Base-by-base conservation (phyloP, 441 rosid species). In the Breynia disticha region DNA sequence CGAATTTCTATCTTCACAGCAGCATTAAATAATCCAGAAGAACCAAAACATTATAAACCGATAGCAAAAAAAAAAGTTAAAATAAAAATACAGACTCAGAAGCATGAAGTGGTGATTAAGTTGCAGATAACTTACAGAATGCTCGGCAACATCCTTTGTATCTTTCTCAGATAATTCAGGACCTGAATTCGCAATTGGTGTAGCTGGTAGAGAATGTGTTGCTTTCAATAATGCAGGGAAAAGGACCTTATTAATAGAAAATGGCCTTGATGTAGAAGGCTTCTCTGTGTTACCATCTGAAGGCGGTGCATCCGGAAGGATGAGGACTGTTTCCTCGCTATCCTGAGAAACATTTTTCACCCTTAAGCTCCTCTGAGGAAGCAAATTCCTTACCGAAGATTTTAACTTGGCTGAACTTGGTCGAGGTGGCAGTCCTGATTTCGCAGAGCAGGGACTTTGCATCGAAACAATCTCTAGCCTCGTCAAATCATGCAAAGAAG, bases 111-210 rank as follows among this genome's bases (percentile, higher is more conserved):
- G 10, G 44, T 41, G 1, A 41, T 15, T 4, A 15, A 41, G 13
- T 41, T 41, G 13, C 44, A 41, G 13, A 15, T 39, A 7, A 59
- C 76, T 74, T 20, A 72, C 78, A 65, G 51, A 56, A 61, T 57
- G 50, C 63, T 64, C 66, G 57, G 65, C 54, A 65, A 77, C 76
- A 53, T 5, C 35, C 35, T 19, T 45, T 11, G 54, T 53, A 62
- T 70, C 57, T 44, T 72, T 60, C 16, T 81, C 83, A 57, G 76
- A 82, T 73, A 62, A 80, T 73, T 77, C 87, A 1, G 86, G 89
- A 63, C 79, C 77, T 17, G 87, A 80, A 67, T 74, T 87, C 45
- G 76, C 47, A 48, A 60, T 59, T 14, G 87, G 95, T 16, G 84
- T 76, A 19, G 46, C 80, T 5, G 96, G 95, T 43, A 80, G 66